Base-by-base conservation (phyloP, 352 stramenopile species). In the Pythium volutum region DNA sequence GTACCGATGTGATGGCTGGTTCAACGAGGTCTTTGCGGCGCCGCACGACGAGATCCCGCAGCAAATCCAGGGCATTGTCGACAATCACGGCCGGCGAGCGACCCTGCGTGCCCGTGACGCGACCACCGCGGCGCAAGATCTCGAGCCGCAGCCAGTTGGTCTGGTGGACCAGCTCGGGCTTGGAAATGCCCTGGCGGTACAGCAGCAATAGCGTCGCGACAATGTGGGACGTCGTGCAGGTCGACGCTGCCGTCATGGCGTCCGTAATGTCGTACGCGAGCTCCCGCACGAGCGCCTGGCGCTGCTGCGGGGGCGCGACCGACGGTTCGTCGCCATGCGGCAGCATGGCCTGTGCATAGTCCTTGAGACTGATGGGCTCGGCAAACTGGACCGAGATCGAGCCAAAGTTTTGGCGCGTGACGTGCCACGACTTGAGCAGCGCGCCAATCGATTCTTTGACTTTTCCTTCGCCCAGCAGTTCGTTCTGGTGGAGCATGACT, bases 321-420 rank as follows among this genome's bases (percentile, higher is more conserved):
- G n/a, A 34, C 48, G 25, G 48, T 12, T 31, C 6, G 10, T 62
- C 50, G 18, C 16, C 26, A 0, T 16, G 11, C 22, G 43, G 45
- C 23, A 67, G 42, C 2, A 50, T 38, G 4, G 42, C 31, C 3
- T 62, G 43, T 4, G 54, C 69, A 46, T 88, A 82, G 31, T 85
- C 46, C 25, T 79, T 77, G 9, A 94, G 52, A 51, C 88, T 81
- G 55, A 94, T 82, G 22, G 85, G 83, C 4, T 68, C 54, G 5
- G 79, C 83, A 60, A 92, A 91, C 29, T 91, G 79, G 22, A 94
- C 80, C 7, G 83, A 88, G 41, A 92, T 87, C 2, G 80, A 91
- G 15, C 85, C 85, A 58, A 92, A 94, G 58, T 91, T 88, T 50
- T 91, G 85, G 55, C 81, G 82, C 43, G 86, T 68, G 14, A 92